Percentiles rank a stretch among this genome's conserved stretches.
Evolutionary conservation across 371 early-diverging fungal species (phyloP).

Genomic region (Rozella allomycis): DNA sequence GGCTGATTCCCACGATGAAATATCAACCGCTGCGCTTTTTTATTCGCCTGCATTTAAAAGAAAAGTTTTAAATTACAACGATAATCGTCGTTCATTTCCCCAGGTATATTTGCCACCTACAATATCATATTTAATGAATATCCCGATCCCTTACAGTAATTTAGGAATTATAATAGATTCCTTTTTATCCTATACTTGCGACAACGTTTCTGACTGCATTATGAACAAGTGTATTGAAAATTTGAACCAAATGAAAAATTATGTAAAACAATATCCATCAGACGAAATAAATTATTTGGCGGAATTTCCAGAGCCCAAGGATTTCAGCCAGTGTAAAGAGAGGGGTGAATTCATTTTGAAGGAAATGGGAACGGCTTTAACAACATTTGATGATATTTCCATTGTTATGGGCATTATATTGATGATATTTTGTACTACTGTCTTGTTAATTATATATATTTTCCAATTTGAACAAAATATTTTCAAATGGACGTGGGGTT

Average conservation of each 20-base stretch:
- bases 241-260: neutral
- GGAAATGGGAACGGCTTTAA: too few species aligned
- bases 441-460: too few species aligned
- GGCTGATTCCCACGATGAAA: constrained; percentile 71
- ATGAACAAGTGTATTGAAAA: neutral
- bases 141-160: constrained; percentile 77
- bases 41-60: constrained; percentile 12
- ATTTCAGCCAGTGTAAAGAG: neutral
- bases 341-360: constrained; percentile 75
- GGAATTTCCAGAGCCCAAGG: neutral
- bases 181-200: constrained; percentile 12
- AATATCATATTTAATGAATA: constrained; percentile 46
- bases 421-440: too few species aligned
- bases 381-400: too few species aligned
- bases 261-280: neutral
- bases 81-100: constrained; percentile 24
- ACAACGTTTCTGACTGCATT: neutral
- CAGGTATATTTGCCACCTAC: constrained; percentile 82
- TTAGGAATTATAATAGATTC: constrained; percentile 68
- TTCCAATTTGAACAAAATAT: too few species aligned
- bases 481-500: too few species aligned
- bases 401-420: too few species aligned
- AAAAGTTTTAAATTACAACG: neutral
- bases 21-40: constrained; percentile 59
- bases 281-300: constrained; percentile 1